Conservation (phyloP, 2,329 filamentous ascomycete genomes). For the Fusarium oligoseptatum region DNA sequence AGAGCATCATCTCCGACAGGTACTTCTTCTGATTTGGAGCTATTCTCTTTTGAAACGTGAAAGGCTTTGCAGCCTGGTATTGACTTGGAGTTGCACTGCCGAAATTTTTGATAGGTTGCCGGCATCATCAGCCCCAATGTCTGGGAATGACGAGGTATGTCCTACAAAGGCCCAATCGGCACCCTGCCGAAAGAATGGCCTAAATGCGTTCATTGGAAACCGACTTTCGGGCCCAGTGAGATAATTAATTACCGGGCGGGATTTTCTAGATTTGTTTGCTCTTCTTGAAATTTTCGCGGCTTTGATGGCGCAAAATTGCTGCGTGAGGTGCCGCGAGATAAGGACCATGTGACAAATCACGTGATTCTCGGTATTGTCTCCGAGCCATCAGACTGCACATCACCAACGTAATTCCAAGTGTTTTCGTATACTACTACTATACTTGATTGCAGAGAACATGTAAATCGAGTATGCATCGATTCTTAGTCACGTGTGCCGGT, state of each 20-base stretch:
- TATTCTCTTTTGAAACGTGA: constrained; percentile 58
- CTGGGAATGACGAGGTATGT: constrained; percentile 66
- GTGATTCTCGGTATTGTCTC: not conserved
- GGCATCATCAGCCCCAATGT: constrained; percentile 55
- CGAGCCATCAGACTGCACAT: not conserved
- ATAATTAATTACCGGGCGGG: not conserved
- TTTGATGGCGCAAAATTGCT: not conserved
- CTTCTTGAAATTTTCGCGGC: not conserved
- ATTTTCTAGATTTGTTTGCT: not conserved
- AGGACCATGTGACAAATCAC: not conserved
- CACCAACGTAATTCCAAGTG: too few species aligned
- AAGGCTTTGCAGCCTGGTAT: constrained; percentile 72
- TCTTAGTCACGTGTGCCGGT: too few species aligned
- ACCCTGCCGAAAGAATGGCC: constrained; percentile 17
- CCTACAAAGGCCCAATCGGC: constrained; percentile 67
- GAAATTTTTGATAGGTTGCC: constrained; percentile 55
- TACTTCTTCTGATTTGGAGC: constrained; percentile 54
- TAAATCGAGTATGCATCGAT: too few species aligned
- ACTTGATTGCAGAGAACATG: not conserved
- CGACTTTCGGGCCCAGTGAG: rapidly evolving
- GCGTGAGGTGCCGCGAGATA: not conserved
- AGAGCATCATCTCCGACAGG: constrained; percentile 51
- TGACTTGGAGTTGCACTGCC: constrained; percentile 55
- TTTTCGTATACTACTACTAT: not conserved
- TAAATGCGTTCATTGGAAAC: constrained; percentile 43